Percentiles rank a stretch among this genome's conserved stretches.
Conservation (phyloP, 2,329 filamentous ascomycete genomes). For the Penicillium sp. region DNA sequence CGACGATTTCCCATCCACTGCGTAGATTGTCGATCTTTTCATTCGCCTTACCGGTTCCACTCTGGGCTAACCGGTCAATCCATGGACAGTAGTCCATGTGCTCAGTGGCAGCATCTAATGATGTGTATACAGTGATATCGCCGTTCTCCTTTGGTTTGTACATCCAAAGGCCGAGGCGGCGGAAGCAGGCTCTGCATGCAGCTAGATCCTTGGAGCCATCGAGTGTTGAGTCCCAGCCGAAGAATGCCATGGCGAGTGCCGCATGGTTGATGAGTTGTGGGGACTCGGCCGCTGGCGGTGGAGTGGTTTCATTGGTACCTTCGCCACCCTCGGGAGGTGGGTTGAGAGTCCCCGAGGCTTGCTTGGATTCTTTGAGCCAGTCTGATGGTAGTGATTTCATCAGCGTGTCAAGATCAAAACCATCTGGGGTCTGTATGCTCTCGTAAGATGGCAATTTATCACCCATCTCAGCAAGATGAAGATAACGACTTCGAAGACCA, state of each 20-base stretch:
- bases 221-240: constrained; percentile 70
- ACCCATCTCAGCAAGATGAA: constrained; percentile 52
- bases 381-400: constrained; percentile 36
- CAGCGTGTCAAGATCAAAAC: constrained; percentile 37
- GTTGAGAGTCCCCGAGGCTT: constrained; percentile 14
- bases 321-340: constrained; percentile 14
- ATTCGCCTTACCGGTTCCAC: constrained; percentile 41
- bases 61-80: constrained; percentile 68
- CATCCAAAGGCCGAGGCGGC: constrained; percentile 90
- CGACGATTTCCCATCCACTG: constrained; percentile 52
- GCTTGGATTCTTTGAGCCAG: constrained; percentile 26
- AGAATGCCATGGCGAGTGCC: constrained; percentile 70
- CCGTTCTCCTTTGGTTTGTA: constrained; percentile 74
- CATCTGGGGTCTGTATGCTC: constrained; percentile 37
- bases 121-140: constrained; percentile 42
- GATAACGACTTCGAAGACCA: constrained; percentile 65
- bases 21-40: constrained; percentile 40
- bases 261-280: constrained; percentile 56
- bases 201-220: constrained; percentile 63
- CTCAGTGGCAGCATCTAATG: constrained; percentile 70
- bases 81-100: constrained; percentile 86
- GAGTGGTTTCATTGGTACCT: constrained; percentile 8
- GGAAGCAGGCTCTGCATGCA: constrained; percentile 82
- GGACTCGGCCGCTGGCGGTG: constrained; percentile 17
- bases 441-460: constrained; percentile 41